These are phyloP conservation scores for Gossypium ekmanianum DNA, from an alignment of 345 rosid genomes.

Conservation along the genomic window DNA sequence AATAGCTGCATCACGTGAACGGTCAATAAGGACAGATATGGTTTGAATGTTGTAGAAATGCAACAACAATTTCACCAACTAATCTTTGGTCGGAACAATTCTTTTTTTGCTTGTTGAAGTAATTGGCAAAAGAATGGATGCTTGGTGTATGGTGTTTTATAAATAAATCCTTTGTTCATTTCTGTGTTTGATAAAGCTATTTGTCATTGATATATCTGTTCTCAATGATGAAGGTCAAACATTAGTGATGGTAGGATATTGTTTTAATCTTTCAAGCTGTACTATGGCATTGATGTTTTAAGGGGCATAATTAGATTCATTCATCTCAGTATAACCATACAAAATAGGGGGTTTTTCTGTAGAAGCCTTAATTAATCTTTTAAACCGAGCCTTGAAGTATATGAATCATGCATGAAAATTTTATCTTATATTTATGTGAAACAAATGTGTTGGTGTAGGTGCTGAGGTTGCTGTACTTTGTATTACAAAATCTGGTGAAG, in stretches of 20 bases:
- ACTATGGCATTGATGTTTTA: neutral
- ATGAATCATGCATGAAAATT: neutral
- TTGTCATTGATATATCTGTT: neutral
- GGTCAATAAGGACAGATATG: no score
- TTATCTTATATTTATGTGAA: neutral
- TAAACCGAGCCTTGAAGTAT: neutral
- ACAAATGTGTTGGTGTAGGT: constrained; percentile 38
- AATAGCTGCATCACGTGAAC: no score
- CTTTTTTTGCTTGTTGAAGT: no score
- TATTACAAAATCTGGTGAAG: constrained; percentile 91
- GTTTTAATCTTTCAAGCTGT: neutral
- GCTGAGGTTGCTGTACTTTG: constrained; percentile 98
- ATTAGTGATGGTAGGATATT: neutral
- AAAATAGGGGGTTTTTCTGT: neutral
- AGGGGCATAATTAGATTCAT: neutral
- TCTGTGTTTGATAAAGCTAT: no score
- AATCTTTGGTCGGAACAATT: no score
- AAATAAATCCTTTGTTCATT: no score
- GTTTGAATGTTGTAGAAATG: no score
- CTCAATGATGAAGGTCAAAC: neutral
- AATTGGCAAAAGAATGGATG: no score
- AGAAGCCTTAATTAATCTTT: neutral
- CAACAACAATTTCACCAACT: no score
- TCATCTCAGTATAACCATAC: neutral
- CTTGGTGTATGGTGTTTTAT: no score